Conservation (phyloP, 2,329 filamentous ascomycete species). For the Lecanoromycetidae sp. region DNA sequence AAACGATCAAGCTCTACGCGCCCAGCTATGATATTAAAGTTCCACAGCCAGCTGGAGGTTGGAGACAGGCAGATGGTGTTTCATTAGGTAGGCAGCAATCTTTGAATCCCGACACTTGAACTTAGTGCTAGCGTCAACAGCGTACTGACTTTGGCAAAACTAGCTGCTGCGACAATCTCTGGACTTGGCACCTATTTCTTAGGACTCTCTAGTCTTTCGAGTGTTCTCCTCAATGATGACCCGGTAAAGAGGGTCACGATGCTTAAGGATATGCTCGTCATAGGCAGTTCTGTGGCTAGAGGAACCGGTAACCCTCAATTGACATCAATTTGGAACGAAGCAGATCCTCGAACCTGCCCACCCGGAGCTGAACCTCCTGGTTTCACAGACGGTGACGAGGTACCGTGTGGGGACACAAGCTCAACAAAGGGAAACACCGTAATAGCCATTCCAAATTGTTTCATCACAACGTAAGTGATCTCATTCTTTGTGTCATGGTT, state of each 20-base stretch:
- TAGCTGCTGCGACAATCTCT: neutral
- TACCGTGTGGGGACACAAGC: neutral
- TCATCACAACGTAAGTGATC: neutral
- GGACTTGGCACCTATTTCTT: neutral
- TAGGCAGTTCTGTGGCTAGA: neutral
- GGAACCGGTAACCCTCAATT: accelerated
- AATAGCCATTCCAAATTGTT: neutral
- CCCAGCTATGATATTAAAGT: neutral
- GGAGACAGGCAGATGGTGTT: neutral
- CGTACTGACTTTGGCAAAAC: neutral
- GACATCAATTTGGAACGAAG: neutral
- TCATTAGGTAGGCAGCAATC: neutral
- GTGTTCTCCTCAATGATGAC: neutral
- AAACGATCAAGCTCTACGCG: neutral
- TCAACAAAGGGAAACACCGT: neutral
- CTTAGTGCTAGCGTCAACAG: neutral
- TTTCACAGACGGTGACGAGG: neutral
- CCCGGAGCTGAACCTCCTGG: neutral
- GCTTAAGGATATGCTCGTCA: neutral
- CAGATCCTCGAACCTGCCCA: neutral
- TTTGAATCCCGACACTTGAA: neutral
- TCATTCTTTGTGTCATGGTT: neutral
- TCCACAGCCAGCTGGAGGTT: neutral
- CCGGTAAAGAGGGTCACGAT: neutral
- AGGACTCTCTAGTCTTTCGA: neutral